Evolutionary conservation across 2,329 filamentous ascomycete genomes (phyloP).

Genomic region (Colletotrichum sp.): DNA sequence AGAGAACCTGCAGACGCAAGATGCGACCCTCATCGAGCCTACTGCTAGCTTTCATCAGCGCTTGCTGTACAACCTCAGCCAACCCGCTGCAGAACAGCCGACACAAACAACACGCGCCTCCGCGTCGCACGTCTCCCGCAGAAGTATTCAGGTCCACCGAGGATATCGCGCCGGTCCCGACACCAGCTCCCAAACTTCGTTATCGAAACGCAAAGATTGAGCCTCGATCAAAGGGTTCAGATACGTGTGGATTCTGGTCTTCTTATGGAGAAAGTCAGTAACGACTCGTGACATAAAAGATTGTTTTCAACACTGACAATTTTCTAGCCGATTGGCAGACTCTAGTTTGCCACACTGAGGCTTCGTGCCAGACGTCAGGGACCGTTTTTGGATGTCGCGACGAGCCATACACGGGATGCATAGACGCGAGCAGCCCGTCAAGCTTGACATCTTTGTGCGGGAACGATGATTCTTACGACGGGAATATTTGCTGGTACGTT

Average conservation of each 20-base stretch:
- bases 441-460: background rate
- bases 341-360: background rate
- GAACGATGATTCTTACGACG: background rate
- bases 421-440: background rate
- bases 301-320: background rate
- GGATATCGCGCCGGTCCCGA: background rate
- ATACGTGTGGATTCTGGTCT: background rate
- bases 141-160: background rate
- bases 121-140: background rate
- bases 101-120: background rate
- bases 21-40: background rate
- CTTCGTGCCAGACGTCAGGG: background rate
- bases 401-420: background rate
- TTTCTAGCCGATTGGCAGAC: background rate
- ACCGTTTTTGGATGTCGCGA: background rate
- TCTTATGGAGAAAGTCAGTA: background rate
- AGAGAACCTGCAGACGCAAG: background rate
- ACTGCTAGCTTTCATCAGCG: background rate
- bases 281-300: background rate
- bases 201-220: background rate
- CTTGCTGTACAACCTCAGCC: background rate
- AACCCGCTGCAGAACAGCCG: background rate
- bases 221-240: background rate
- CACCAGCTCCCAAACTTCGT: background rate
- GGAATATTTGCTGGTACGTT: background rate